Evolutionary conservation across 2,329 filamentous ascomycete species (phyloP), one percentile per base, ranked within the genome.

Genomic region (Passalora sequoiae): DNA sequence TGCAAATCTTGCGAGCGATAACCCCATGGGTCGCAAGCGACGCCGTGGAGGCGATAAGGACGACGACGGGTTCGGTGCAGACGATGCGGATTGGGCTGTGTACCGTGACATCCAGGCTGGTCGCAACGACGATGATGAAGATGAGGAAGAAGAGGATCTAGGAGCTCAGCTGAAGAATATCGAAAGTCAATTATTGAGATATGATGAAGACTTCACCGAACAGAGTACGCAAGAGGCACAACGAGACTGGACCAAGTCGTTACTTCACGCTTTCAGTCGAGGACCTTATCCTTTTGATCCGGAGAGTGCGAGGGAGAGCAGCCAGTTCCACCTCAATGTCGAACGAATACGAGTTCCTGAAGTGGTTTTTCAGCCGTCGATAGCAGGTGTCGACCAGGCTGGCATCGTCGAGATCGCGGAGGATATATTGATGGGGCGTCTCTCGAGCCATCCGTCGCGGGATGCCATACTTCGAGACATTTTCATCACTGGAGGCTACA

Each of bases 271-370:
- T 6, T 98, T 96, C 68, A 71, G 86, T 27, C 84, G 89, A 41
- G 92, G 92, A 0, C 87, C 89, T 0, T 85, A 88, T 56, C 86
- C 91, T 1, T 94, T 89, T 54, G 84, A 97, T 55, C 70, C 81
- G 0, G 81, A 88, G 43, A 86, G 81, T 44, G 85, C 92, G 56
- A 80, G 82, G 13, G 79, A 98, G 68, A 80, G 81, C 13, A 82
- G 89, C 65, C 91, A 97, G 67, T 72, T 98, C 39, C 92, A 98
- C 65, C 80, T 98, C 51, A 98, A 98, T 64, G 88, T 98, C 78
- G 92, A 98, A 81, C 88, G 92, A 66, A 97, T 98, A 87, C 91
- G 92, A 75, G 89, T 91, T 69, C 92, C 92, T 60, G 92, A 98
- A 78, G 91, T 92, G 74, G 85, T 98, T 63, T 98, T 98, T 87